Evolutionary conservation across 1,284 basidiomycete genomes (phyloP).

Genomic region (Tilletia horrida): DNA sequence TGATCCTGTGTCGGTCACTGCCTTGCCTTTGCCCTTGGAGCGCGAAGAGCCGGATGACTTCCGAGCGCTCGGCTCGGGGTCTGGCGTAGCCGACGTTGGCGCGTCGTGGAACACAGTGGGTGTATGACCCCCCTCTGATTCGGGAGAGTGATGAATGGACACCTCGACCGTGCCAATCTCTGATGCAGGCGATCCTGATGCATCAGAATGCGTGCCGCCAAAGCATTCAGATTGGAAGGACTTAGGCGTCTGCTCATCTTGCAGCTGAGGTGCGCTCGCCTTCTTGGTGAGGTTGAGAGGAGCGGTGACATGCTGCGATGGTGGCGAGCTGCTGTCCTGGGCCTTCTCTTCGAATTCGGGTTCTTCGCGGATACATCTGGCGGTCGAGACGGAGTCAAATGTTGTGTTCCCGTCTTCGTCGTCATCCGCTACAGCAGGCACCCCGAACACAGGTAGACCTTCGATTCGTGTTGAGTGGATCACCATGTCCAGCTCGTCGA

Average conservation of each 20-base stretch:
- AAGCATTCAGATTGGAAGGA: neutral
- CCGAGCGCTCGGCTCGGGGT: too few relatives aligned
- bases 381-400: constrained; percentile 19
- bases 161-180: constrained; percentile 1
- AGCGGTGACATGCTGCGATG: constrained; percentile 1
- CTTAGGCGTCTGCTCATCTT: neutral
- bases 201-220: neutral
- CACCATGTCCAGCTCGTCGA: constrained; percentile 47
- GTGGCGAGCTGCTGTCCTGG: neutral
- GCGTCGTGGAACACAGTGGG: neutral
- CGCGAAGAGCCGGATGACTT: too few relatives aligned
- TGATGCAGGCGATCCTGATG: neutral
- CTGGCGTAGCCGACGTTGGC: neutral
- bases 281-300: constrained; percentile 7
- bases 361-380: constrained; percentile 18
- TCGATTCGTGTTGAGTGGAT: constrained; percentile 38
- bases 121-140: neutral
- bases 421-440: neutral
- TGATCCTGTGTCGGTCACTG: too few relatives aligned
- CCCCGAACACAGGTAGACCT: constrained; percentile 17
- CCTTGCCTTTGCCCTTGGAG: too few relatives aligned
- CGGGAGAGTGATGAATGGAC: neutral
- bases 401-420: constrained; percentile 14
- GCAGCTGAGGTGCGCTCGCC: neutral
- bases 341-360: constrained; percentile 12